These are phyloP conservation scores for Parastagonospora nodorum DNA, from an alignment of 2,329 filamentous ascomycete genomes.

Conservation along the genomic window DNA sequence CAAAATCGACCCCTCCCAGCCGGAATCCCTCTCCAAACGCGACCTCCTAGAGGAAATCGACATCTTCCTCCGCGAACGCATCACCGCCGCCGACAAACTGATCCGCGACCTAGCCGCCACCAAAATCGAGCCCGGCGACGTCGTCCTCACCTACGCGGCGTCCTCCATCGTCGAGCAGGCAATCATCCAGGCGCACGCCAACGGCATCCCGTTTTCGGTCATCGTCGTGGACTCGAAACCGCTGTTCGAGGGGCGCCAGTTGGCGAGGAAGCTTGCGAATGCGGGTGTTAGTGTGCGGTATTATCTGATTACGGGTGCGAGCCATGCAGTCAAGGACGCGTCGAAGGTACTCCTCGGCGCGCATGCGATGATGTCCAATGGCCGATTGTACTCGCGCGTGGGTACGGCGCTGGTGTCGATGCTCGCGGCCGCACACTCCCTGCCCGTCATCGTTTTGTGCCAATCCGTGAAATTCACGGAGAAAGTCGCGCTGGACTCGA, in stretches of 20 bases:
- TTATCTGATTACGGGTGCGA: conserved; percentile 76
- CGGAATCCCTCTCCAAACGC: conserved; percentile 81
- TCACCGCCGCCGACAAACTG: conserved; percentile 83
- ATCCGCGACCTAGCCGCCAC: conserved; percentile 77
- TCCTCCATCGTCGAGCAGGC: conserved; percentile 85
- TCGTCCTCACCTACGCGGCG: conserved; percentile 84
- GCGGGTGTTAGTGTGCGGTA: conserved; percentile 80
- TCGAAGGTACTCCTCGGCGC: conserved; percentile 80
- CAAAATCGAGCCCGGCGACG: conserved; percentile 78
- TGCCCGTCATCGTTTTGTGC: conserved; percentile 86
- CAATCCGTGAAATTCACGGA: conserved; percentile 96
- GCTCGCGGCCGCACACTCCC: conserved; percentile 74
- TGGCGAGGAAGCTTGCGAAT: conserved; percentile 72
- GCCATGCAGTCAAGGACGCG: conserved; percentile 71
- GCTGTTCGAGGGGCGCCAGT: conserved; percentile 69
- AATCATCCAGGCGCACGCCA: conserved; percentile 70
- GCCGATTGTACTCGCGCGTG: conserved; percentile 82
- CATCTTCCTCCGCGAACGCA: conserved; percentile 85
- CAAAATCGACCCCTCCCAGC: conserved; percentile 83
- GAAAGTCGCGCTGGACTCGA: conserved; percentile 86
- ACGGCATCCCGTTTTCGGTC: conserved; percentile 79
- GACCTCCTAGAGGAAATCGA: conserved; percentile 81
- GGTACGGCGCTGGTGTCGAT: conserved; percentile 88
- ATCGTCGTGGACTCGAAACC: conserved; percentile 80
- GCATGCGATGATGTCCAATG: conserved; percentile 95